phyloP scores from a whole-genome alignment of 208 protist genomes.

The Leptomonas seymouri region DNA sequence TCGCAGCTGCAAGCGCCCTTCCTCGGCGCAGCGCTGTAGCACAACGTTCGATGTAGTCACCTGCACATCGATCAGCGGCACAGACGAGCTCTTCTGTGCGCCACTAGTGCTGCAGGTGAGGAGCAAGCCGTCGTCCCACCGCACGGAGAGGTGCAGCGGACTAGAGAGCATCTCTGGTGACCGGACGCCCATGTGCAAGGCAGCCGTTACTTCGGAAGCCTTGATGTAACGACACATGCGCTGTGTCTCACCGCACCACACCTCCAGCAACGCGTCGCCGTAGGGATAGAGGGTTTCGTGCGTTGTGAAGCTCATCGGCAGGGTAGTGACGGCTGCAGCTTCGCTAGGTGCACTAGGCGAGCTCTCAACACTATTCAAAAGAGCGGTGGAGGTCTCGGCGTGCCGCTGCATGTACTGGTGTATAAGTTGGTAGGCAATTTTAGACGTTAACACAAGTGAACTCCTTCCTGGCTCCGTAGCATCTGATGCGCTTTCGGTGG shows the following conservation, averaged over 20 bases:
- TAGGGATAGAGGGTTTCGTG: constrained; percentile 36
- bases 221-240: constrained; percentile 79
- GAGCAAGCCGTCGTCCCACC: constrained; percentile 77
- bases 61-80: constrained; percentile 16
- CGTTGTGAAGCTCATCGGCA: constrained; percentile 31
- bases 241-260: constrained; percentile 53
- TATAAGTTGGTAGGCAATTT: constrained; percentile 13
- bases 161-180: not conserved
- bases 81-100: not conserved
- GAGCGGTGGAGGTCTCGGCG: constrained; percentile 19
- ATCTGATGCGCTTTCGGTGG: not conserved
- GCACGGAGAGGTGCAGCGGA: constrained; percentile 39
- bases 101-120: constrained; percentile 48
- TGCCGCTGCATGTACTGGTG: constrained; percentile 23
- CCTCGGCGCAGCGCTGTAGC: constrained; percentile 20
- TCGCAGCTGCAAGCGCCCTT: constrained; percentile 12
- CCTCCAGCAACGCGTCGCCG: constrained; percentile 68
- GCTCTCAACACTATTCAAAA: not conserved
- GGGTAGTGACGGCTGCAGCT: not conserved
- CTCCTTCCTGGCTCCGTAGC: not conserved
- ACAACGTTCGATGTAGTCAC: constrained; percentile 27
- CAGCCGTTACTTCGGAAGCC: constrained; percentile 61
- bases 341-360: not conserved
- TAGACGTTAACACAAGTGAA: constrained; percentile 7
- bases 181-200: constrained; percentile 47